These are phyloP conservation scores for Prunus davidiana DNA, from an alignment of 306 rosid species.

Conservation along the genomic window DNA sequence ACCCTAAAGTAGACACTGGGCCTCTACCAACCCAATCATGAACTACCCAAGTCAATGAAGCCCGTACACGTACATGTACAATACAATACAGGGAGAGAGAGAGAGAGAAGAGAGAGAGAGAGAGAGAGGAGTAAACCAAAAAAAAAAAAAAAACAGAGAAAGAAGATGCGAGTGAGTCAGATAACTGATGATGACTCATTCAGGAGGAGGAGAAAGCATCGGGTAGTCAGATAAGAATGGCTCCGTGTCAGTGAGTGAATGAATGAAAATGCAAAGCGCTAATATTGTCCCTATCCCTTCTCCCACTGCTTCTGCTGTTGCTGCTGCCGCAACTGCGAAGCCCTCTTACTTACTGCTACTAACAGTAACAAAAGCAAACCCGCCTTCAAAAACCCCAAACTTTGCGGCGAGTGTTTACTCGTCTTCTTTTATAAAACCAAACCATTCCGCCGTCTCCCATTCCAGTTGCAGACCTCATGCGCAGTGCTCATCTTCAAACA, in stretches of 20 bases:
- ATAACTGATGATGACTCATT: too few species aligned
- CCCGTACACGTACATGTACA: too few species aligned
- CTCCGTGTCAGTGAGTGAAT: not conserved
- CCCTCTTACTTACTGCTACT: not conserved
- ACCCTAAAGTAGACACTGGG: too few species aligned
- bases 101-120: too few species aligned
- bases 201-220: not conserved
- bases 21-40: too few species aligned
- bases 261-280: not conserved
- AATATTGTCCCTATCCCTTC: not conserved
- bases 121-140: not conserved
- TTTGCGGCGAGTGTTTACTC: not conserved
- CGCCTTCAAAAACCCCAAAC: not conserved
- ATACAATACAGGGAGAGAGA: too few species aligned
- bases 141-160: not conserved
- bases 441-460: not conserved
- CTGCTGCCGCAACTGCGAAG: not conserved
- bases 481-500: conserved; percentile 27
- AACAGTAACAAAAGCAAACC: not conserved
- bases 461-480: not conserved
- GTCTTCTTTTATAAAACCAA: not conserved
- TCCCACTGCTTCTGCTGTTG: not conserved
- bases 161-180: too few species aligned
- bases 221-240: not conserved
- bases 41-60: too few species aligned